phyloP scores from a whole-genome alignment of 805 yeast genomes.

The Candida loeiensis region DNA sequence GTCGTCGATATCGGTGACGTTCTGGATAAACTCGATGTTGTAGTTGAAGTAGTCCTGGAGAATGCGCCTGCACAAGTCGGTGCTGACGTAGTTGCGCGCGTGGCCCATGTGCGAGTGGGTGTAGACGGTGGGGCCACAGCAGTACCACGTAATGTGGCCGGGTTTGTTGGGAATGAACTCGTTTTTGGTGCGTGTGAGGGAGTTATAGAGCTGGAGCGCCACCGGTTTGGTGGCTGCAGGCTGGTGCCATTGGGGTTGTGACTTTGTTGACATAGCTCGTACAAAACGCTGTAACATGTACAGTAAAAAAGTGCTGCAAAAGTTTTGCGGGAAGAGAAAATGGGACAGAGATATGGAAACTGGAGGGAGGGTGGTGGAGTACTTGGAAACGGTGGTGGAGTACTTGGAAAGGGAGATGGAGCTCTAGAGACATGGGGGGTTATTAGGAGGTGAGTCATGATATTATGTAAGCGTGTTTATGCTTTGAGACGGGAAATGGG shows the following conservation, averaged over 20 bases:
- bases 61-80: conserved; percentile 88
- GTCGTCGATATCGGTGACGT: conserved; percentile 98
- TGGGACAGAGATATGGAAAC: background rate
- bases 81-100: conserved; percentile 93
- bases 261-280: conserved; percentile 2
- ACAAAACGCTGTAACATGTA: background rate
- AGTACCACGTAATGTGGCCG: conserved; percentile 83
- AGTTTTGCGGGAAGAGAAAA: background rate
- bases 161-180: conserved; percentile 68
- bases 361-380: background rate
- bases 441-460: too few species aligned
- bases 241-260: conserved; percentile 34
- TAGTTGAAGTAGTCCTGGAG: conserved; percentile 90
- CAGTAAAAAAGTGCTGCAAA: background rate
- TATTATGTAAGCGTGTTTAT: too few species aligned
- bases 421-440: too few species aligned
- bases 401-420: too few species aligned
- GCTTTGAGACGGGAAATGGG: too few species aligned
- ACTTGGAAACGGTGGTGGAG: too few species aligned
- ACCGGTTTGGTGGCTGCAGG: conserved; percentile 14
- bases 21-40: conserved; percentile 83
- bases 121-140: conserved; percentile 98
- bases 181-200: conserved; percentile 77
- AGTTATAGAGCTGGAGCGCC: conserved; percentile 66
- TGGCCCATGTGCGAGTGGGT: conserved; percentile 98